A percentile compares a stretch with the other conserved stretches of the same genome.
Evolutionary conservation across 495 filamentous ascomycete genomes (phyloP).

Genomic region (Clohesyomyces aquaticus): DNA sequence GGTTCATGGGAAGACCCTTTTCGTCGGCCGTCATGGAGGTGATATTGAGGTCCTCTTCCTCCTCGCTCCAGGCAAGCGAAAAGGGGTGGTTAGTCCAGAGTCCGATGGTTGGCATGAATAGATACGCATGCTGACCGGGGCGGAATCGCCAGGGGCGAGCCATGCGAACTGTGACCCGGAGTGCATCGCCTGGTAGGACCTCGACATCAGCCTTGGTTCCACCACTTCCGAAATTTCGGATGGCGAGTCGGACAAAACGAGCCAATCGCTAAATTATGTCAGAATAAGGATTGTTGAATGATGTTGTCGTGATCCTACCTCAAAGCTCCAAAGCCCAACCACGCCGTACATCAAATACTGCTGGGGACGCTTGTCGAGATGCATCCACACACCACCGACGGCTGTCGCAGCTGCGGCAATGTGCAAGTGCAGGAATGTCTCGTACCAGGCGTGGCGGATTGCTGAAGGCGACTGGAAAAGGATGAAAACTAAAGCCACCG

Average conservation of each 20-base stretch:
- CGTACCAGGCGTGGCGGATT: conserved; percentile 92
- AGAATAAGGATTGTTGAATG: too few species aligned
- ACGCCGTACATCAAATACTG: conserved; percentile 68
- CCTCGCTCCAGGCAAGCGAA: conserved; percentile 82
- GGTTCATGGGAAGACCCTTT: conserved; percentile 46
- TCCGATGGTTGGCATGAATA: conserved; percentile 76
- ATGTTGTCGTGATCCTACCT: conserved; percentile 49
- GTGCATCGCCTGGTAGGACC: conserved; percentile 77
- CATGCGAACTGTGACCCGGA: conserved; percentile 78
- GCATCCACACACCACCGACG: conserved; percentile 70
- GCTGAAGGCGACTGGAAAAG: conserved; percentile 67
- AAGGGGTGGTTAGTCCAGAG: conserved; percentile 92
- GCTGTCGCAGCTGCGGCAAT: conserved; percentile 67
- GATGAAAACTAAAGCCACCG: conserved; percentile 62
- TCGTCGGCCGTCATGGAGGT: conserved; percentile 41
- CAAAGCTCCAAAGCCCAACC: conserved; percentile 75
- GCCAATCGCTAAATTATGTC: conserved; percentile 62
- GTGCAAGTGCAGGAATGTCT: conserved; percentile 86
- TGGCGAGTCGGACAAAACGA: conserved; percentile 69
- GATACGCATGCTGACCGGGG: conserved; percentile 86
- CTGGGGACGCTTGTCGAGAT: conserved; percentile 66
- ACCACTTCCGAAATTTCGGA: conserved; percentile 67
- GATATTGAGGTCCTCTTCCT: conserved; percentile 42
- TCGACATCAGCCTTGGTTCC: conserved; percentile 75
- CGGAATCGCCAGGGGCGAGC: conserved; percentile 75